These are phyloP conservation scores for Hypoxylon perforatum DNA, from an alignment of 495 filamentous ascomycete species.

Conservation along the genomic window DNA sequence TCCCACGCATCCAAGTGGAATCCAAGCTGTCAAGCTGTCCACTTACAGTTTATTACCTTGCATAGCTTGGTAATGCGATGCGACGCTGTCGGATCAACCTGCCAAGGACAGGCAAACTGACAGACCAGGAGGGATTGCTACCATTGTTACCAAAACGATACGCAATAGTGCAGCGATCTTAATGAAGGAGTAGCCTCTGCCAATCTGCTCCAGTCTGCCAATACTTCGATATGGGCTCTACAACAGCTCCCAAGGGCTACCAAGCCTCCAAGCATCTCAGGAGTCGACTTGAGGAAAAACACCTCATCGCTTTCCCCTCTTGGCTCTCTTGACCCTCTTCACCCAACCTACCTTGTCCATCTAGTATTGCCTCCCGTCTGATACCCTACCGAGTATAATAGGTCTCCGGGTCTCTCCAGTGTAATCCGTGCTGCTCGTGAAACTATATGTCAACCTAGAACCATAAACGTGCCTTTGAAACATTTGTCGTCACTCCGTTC, in stretches of 20 bases:
- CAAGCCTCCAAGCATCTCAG: no score
- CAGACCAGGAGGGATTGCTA: conserved; percentile 7
- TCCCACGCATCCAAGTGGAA: conserved; percentile 5
- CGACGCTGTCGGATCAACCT: conserved; percentile 46
- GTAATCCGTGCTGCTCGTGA: no score
- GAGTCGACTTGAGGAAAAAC: conserved; percentile 15
- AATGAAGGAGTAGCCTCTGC: conserved; percentile 33
- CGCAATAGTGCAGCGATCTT: conserved; percentile 42
- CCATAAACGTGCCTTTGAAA: not conserved
- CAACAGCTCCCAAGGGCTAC: not conserved
- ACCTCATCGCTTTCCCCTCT: conserved; percentile 8
- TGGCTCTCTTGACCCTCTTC: not conserved
- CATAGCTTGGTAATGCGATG: conserved; percentile 37
- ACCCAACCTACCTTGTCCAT: no score
- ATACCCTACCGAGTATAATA: conserved; percentile 2
- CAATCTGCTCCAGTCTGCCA: no score
- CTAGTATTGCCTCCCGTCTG: not conserved
- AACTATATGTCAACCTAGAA: not conserved
- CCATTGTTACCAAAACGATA: conserved; percentile 34
- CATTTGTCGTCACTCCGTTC: not conserved
- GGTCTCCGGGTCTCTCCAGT: not conserved
- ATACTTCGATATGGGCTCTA: conserved; percentile 14
- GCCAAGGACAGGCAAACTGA: conserved; percentile 42
- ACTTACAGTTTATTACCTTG: conserved; percentile 35
- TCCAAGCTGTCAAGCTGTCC: conserved; percentile 22